Evolutionary conservation across 2,329 filamentous ascomycete genomes (phyloP).

Genomic region (Penicillium verrucosum): DNA sequence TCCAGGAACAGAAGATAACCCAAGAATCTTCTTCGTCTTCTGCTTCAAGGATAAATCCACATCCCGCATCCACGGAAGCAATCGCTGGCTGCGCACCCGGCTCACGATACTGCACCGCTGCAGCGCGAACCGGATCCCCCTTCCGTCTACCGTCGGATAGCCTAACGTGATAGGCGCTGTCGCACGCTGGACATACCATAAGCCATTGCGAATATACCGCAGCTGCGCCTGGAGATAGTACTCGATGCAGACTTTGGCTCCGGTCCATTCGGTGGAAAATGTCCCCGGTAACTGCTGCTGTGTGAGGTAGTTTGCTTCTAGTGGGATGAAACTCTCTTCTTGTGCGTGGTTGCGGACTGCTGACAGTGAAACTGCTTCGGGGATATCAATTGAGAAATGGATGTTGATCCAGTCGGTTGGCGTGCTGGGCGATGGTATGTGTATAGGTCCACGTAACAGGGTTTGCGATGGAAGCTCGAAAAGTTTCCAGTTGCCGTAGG

Average conservation of each 20-base stretch:
- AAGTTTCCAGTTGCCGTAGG: not conserved
- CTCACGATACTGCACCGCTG: not conserved
- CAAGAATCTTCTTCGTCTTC: conserved; percentile 34
- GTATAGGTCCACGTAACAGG: conserved; percentile 1
- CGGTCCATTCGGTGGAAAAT: not conserved
- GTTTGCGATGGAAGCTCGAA: not conserved
- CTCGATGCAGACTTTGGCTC: not conserved
- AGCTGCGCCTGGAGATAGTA: not conserved
- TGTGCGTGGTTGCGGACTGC: not conserved
- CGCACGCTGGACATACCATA: not conserved
- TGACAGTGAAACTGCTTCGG: not conserved
- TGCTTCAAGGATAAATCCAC: conserved; percentile 33
- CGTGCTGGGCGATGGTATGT: conserved; percentile 6
- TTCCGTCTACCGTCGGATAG: not conserved
- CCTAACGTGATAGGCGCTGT: not conserved
- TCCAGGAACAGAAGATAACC: conserved; percentile 32
- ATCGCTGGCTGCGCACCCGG: conserved; percentile 26
- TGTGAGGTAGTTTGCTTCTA: not conserved
- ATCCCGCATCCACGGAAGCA: conserved; percentile 33
- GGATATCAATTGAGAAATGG: not conserved
- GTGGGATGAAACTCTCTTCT: not conserved
- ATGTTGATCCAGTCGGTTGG: not conserved
- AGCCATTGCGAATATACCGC: not conserved
- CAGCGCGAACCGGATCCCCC: not conserved
- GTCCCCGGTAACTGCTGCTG: not conserved